These are phyloP conservation scores for Madurella fahalii DNA, from an alignment of 2,329 filamentous ascomycete species.

Conservation along the genomic window DNA sequence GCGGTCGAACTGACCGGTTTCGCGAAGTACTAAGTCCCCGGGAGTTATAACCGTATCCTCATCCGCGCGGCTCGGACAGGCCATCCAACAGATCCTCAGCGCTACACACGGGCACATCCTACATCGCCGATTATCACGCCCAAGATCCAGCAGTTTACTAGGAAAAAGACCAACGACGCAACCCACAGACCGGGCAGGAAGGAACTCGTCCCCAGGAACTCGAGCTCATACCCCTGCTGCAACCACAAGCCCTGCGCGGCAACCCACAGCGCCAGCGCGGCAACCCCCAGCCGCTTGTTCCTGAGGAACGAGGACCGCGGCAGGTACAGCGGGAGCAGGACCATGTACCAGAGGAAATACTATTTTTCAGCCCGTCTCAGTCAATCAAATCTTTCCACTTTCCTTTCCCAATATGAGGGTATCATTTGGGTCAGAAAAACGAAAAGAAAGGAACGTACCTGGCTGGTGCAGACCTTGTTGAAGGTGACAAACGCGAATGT, in stretches of 20 bases:
- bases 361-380: constrained; percentile 35
- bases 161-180: constrained; percentile 73
- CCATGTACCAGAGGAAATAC: constrained; percentile 99
- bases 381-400: too few species aligned
- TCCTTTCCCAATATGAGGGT: too few species aligned
- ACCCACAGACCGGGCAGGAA: constrained; percentile 83
- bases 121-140: constrained; percentile 72
- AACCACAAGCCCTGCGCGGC: constrained; percentile 70
- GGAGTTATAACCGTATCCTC: too few species aligned
- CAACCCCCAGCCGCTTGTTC: constrained; percentile 56
- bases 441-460: constrained; percentile 56
- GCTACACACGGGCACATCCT: constrained; percentile 12
- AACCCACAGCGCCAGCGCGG: constrained; percentile 69
- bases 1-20: too few species aligned
- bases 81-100: background rate
- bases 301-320: constrained; percentile 70
- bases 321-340: constrained; percentile 88
- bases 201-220: constrained; percentile 75
- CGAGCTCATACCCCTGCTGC: constrained; percentile 69
- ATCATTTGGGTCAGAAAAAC: too few species aligned
- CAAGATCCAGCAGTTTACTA: constrained; percentile 82
- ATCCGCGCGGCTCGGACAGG: too few species aligned
- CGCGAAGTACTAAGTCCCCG: too few species aligned
- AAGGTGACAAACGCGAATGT: constrained; percentile 97
- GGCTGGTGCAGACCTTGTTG: constrained; percentile 98